These are phyloP conservation scores for Triticum timopheevii DNA, from an alignment of 176 grass and related monocot species.

Conservation along the genomic window DNA sequence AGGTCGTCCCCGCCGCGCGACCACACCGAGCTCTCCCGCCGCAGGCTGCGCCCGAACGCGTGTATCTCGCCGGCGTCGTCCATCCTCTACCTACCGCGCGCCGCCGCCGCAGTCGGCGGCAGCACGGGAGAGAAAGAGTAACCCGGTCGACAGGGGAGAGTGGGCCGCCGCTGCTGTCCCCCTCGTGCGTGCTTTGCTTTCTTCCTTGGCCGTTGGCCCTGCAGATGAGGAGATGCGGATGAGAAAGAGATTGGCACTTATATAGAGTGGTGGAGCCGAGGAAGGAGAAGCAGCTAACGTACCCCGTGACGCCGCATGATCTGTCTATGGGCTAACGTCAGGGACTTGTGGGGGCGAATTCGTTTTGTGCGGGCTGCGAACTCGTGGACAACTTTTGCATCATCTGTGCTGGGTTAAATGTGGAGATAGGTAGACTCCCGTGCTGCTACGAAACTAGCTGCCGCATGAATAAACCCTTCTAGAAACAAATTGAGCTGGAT, in stretches of 20 bases:
- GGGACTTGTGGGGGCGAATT: not conserved
- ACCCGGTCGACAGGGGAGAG: not conserved
- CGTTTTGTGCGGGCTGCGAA: not conserved
- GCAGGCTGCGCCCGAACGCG: conserved; percentile 38
- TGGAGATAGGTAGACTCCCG: conserved; percentile 12
- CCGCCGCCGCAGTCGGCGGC: too few relatives aligned
- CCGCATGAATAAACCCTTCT: not conserved
- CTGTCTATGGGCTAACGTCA: too few relatives aligned
- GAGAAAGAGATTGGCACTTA: conserved; percentile 20
- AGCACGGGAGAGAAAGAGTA: not conserved
- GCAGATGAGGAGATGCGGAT: not conserved
- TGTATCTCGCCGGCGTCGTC: conserved; percentile 57
- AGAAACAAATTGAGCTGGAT: not conserved
- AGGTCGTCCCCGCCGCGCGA: conserved; percentile 22
- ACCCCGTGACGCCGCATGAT: not conserved
- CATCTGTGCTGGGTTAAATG: not conserved
- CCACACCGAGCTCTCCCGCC: conserved; percentile 44
- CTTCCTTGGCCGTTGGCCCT: not conserved
- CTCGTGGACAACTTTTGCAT: conserved; percentile 16
- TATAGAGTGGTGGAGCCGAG: not conserved
- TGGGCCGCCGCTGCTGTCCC: not conserved
- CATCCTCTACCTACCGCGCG: conserved; percentile 5
- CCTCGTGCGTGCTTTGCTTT: not conserved
- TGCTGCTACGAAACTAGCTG: not conserved
- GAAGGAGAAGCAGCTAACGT: conserved; percentile 3